Base-by-base conservation (phyloP, 164 flowering plant species). In the Piper betle region DNA sequence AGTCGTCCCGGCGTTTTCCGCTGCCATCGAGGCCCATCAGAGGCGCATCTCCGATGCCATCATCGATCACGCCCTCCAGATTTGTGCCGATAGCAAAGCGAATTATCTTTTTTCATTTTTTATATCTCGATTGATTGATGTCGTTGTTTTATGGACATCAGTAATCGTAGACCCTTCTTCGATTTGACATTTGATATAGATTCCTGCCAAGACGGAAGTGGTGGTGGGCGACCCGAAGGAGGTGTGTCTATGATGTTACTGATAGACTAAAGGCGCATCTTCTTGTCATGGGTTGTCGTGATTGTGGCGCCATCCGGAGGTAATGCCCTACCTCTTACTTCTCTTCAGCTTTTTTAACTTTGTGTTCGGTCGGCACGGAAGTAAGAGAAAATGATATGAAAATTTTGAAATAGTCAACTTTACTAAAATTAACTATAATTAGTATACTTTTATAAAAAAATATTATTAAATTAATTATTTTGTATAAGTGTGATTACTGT, bases 11-110 rank as follows among this genome's bases (percentile, higher is more conserved):
- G 97, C 97, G 6, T 80, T 87, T 67, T 58, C 78, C 10, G 87
- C 83, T 15, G 97, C 95, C 13, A 82, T 90, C 58, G 85, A 87
- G 69, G 81, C 88, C 42, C 95, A 90, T 62, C 92, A 87, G 78
- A 62, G 53, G 69, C 75, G 90, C 11, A 83, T 90, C 61, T 69
- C 84, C 13, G 76, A 79, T 40, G 95, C 91, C 39, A 76, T 90
- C 11, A 18, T 90, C 5, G 75, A 71, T 53, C 88, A 82, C 46
- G 95, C 93, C 54, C 41, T 81, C 64, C 17, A 72, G 69, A 80
- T 90, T 60, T 84, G 86, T 65, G 39, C 82, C 2, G 74, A 77
- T 15, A 75, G 73, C 53, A 72, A 81, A 33, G 92, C 85, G n/a
- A 61, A 75, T 3, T 1, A 0, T 58, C 9, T 25, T 12, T 52